Base-by-base conservation (phyloP, 139 green algal species). In the Chlorokybus atmophyticus region DNA sequence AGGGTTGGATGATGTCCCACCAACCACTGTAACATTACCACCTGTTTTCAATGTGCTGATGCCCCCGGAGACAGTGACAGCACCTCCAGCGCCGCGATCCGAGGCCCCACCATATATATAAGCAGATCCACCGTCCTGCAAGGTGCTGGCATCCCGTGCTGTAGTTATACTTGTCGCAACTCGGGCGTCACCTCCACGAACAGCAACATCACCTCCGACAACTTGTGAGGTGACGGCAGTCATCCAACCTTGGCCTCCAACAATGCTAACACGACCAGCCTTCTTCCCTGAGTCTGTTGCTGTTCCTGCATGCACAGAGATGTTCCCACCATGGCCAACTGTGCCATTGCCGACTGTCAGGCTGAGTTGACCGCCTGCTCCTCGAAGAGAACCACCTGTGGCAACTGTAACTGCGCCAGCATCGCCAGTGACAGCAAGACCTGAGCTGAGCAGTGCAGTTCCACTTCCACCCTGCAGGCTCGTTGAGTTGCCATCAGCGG, bases 281-380 rank as follows among this genome's bases (percentile, higher is more conserved):
- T n/a, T n/a, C n/a, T n/a, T n/a, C n/a, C n/a, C n/a, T n/a, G n/a
- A n/a, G n/a, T n/a, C n/a, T n/a, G n/a, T n/a, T n/a, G n/a, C n/a
- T n/a, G n/a, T n/a, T n/a, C n/a, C n/a, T n/a, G n/a, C n/a, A n/a
- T n/a, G n/a, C n/a, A n/a, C n/a, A n/a, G n/a, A n/a, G n/a, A n/a
- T n/a, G n/a, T n/a, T 32, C 21, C 53, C 53, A 26, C 53, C 53
- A 23, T 58, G 6, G 50, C 30, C 31, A 24, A 29, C 19, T 8
- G 30, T 60, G 30, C 53, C 29, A 23, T 31, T 29, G 5, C 53
- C 53, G 32, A 57, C 53, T 8, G 52, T 8, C 29, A 52, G 6
- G 53, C 26, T 8, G 19, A 60, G 51, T 31, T 60, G 14, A 5
- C 53, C 53, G 14, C 53, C 53, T 25, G 29, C 8, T 21, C 53